Conservation (phyloP, 495 filamentous ascomycete species). For the Tuber calosporum region DNA sequence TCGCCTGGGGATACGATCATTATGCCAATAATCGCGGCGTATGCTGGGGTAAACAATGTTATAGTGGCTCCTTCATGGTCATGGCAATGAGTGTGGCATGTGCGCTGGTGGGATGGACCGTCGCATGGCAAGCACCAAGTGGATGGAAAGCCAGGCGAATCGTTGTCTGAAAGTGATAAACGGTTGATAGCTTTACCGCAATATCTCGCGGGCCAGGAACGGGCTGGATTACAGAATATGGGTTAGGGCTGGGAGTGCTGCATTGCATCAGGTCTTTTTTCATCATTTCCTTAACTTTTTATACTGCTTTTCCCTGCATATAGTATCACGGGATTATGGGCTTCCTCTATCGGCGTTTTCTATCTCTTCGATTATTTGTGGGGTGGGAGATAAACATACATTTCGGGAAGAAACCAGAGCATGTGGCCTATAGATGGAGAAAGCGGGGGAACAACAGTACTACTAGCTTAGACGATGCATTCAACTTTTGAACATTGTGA, state of each 20-base stretch:
- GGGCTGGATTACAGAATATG: background rate
- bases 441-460: background rate
- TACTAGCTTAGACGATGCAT: background rate
- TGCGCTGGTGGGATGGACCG: conserved; percentile 64
- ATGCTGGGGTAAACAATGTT: conserved; percentile 67
- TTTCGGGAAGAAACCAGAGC: background rate
- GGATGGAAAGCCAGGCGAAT: conserved; percentile 72
- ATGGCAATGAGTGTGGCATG: conserved; percentile 73
- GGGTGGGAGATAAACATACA: background rate
- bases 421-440: background rate
- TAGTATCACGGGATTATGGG: background rate
- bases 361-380: background rate
- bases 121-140: conserved; percentile 69
- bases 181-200: background rate
- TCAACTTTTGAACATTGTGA: background rate
- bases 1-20: conserved; percentile 69
- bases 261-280: background rate
- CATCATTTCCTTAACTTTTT: background rate
- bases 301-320: background rate
- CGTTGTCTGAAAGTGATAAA: conserved; percentile 52
- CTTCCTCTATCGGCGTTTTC: background rate
- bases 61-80: conserved; percentile 69
- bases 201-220: background rate
- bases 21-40: conserved; percentile 41
- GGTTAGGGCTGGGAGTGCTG: background rate